These are phyloP conservation scores for Eucalyptus lansdowneana DNA, from an alignment of 345 rosid species.

Conservation along the genomic window DNA sequence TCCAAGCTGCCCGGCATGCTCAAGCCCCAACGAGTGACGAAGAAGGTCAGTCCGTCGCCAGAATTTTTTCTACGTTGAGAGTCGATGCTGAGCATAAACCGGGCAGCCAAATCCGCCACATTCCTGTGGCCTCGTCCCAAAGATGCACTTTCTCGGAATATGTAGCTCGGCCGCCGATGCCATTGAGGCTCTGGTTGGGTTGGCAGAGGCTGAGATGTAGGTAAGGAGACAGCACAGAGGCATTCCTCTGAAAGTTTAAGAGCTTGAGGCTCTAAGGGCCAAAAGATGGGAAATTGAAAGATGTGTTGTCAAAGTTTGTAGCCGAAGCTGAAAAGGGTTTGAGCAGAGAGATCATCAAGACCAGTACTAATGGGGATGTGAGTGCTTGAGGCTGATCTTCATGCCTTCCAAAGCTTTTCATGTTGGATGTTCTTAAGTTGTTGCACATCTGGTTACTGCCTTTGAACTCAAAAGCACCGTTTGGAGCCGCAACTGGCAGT, in stretches of 20 bases:
- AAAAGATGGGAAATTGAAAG: neutral
- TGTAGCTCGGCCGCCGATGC: neutral
- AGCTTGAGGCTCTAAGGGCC: neutral
- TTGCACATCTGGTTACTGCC: neutral
- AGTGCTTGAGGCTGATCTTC: neutral
- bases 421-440: neutral
- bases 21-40: neutral
- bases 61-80: neutral
- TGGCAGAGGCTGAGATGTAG: neutral
- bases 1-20: neutral
- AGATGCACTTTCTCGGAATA: neutral
- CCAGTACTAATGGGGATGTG: neutral
- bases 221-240: neutral
- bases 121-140: neutral
- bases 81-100: neutral
- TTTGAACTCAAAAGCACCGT: neutral
- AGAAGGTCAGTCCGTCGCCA: neutral
- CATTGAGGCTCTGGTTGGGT: neutral
- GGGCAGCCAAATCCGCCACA: neutral
- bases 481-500: neutral
- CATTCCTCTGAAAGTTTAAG: neutral
- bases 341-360: neutral
- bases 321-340: neutral
- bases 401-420: neutral
- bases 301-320: neutral